Base-by-base conservation (phyloP, 352 stramenopile genomes). In the Pythium rhizo-oryzae region DNA sequence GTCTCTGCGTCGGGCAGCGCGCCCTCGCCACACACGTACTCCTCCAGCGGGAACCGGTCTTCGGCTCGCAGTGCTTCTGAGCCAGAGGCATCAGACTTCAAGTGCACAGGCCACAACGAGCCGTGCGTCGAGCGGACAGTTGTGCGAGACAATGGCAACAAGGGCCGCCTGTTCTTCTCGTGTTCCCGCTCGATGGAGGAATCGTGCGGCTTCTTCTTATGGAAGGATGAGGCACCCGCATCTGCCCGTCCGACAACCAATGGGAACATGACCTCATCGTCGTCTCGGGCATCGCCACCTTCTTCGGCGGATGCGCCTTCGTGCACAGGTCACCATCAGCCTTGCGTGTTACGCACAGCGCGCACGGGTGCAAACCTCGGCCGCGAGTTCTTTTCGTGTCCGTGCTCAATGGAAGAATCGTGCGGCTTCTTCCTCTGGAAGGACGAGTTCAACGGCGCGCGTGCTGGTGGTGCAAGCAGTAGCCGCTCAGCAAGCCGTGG, bases 301-400 rank as follows among this genome's bases (percentile, higher is more conserved):
- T 54, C 30, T 1, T 41, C 30, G 13, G 23, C n/a, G 1, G 37
- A 69, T 8, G 60, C 58, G 3, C 84, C 82, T 2, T 64, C 43
- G 61, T 94, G 86, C 54, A 63, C 73, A 1, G 80, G 80, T 2
- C 83, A 93, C 44, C 62, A 77, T 33, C 56, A 66, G 0, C 62
- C 61, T 8, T 90, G 86, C 52, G 77, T 79, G 25, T 52, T 79
- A 15, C 81, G 84, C 49, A 86, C 61, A 52, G 72, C 25, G 57
- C 72, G 65, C 87, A 91, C 69, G 44, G 63, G 33, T 76, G 71
- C 76, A 6, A 98, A 99, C 69, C 87, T 93, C 55, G 90, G 93
- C 57, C 84, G 94, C n/a, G 89, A 97, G 67, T 99, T 99, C 77
- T 98, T 93, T 73, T 81, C 84, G 15, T 99, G 96, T 75, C 87